These are phyloP conservation scores for Cicer judaicum DNA, from an alignment of 306 rosid genomes.

Conservation along the genomic window DNA sequence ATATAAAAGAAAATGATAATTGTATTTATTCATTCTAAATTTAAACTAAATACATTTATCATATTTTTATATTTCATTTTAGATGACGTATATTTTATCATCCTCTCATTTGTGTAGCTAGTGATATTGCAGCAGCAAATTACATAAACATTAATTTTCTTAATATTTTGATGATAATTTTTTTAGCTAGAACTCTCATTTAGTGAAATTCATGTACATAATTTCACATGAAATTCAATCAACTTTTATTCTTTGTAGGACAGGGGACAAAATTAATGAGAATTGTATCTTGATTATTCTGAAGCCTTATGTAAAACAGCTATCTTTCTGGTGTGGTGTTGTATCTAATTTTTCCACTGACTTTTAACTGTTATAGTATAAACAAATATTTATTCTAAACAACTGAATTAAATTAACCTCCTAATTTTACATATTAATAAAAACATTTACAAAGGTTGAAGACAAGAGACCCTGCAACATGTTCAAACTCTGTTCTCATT, in stretches of 20 bases:
- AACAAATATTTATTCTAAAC: neutral
- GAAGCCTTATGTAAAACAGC: neutral
- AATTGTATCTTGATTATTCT: neutral
- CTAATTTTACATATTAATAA: conserved; percentile 10
- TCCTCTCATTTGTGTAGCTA: neutral
- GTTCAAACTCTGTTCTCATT: conserved; percentile 2
- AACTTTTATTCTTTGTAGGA: conserved; percentile 17
- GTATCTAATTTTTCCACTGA: neutral
- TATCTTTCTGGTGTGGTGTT: neutral
- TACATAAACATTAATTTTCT: neutral
- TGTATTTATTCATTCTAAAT: too few species aligned
- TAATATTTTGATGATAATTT: neutral
- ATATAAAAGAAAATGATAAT: too few species aligned
- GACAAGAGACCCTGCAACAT: conserved; percentile 19
- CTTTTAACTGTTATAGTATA: neutral
- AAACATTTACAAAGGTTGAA: conserved; percentile 19
- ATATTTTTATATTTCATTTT: too few species aligned
- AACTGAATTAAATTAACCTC: neutral
- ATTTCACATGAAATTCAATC: neutral
- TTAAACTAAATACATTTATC: too few species aligned
- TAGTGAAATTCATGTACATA: neutral
- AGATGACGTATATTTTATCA: neutral
- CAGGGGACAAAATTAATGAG: conserved; percentile 27
- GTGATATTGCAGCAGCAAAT: neutral
- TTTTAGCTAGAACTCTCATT: neutral